These are phyloP conservation scores for Verticillium alfalfae DNA, from an alignment of 2,329 filamentous ascomycete species.

Conservation along the genomic window DNA sequence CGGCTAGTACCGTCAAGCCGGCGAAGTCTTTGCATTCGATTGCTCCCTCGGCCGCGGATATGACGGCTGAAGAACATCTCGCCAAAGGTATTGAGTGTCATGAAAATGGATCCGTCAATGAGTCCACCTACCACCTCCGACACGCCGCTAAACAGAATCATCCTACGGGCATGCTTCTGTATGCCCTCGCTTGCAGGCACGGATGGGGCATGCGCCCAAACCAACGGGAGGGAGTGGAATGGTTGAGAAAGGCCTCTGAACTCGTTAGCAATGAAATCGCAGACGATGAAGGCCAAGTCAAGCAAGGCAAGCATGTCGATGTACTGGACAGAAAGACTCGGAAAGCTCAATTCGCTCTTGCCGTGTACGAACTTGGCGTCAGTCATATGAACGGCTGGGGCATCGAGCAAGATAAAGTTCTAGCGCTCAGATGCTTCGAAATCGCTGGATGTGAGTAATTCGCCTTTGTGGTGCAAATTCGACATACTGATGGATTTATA, in stretches of 20 bases:
- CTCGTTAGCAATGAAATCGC: slow-evolving; percentile 76
- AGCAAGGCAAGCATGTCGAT: slow-evolving; percentile 60
- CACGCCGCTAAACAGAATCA: slow-evolving; percentile 81
- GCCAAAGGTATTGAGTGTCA: slow-evolving; percentile 86
- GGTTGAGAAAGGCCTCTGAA: slow-evolving; percentile 88
- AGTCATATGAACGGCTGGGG: slow-evolving; percentile 99
- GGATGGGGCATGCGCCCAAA: slow-evolving; percentile 98
- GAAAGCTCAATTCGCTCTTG: slow-evolving; percentile 88
- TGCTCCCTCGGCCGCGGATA: slow-evolving; percentile 57
- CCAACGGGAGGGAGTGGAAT: slow-evolving; percentile 81
- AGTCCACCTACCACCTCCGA: slow-evolving; percentile 93
- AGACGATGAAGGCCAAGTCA: slow-evolving; percentile 66
- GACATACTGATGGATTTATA: slow-evolving; percentile 19
- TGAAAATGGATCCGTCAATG: slow-evolving; percentile 78
- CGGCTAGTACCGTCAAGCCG: slow-evolving; percentile 47
- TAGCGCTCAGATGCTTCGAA: slow-evolving; percentile 90
- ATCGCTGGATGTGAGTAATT: slow-evolving; percentile 72
- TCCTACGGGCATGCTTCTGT: slow-evolving; percentile 92
- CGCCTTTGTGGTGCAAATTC: neutral
- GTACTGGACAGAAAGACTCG: slow-evolving; percentile 70
- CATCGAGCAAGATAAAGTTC: slow-evolving; percentile 81
- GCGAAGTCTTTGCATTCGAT: slow-evolving; percentile 36
- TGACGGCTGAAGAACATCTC: slow-evolving; percentile 83
- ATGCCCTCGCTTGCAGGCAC: slow-evolving; percentile 89
- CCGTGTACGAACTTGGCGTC: slow-evolving; percentile 92